Percentiles rank a stretch among this genome's conserved stretches.
phyloP scores from a whole-genome alignment of 345 rosid genomes.

The Dipteronia sinensis region DNA sequence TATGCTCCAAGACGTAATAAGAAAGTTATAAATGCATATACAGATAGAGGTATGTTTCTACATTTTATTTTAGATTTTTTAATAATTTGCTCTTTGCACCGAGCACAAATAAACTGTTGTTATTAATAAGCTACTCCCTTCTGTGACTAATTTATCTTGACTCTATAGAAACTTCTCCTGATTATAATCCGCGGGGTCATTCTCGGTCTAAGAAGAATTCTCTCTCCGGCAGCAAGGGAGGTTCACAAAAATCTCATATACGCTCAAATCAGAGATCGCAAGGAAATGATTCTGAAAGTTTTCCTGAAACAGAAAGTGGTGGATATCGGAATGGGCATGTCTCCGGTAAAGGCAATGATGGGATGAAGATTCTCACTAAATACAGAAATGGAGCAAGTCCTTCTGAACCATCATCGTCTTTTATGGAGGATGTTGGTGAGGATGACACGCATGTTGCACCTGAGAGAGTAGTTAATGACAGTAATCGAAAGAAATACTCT shows the following conservation, averaged over 20 bases:
- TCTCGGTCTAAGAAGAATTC: constrained; percentile 32
- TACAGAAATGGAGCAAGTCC: constrained; percentile 34
- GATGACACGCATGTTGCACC: constrained; percentile 33
- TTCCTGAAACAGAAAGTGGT: constrained; percentile 19
- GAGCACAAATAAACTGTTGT: background rate
- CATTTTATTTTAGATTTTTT: background rate
- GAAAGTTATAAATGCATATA: constrained; percentile 35
- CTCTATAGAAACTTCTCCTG: constrained; percentile 53
- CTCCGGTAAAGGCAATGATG: constrained; percentile 34
- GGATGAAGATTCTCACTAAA: constrained; percentile 22
- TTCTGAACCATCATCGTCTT: constrained; percentile 27
- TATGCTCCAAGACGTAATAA: constrained; percentile 62
- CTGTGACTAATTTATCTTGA: constrained; percentile 22
- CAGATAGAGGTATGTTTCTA: constrained; percentile 43
- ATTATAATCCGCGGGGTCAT: constrained; percentile 26
- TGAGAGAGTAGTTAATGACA: constrained; percentile 24
- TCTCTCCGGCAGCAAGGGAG: constrained; percentile 28
- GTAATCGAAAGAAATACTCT: constrained; percentile 19
- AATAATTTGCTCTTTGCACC: constrained; percentile 15
- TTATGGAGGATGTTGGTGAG: constrained; percentile 33
- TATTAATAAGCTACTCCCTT: constrained; percentile 8
- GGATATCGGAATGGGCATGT: constrained; percentile 16
- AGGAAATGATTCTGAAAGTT: constrained; percentile 20
- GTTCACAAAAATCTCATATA: constrained; percentile 41
- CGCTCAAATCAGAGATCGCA: constrained; percentile 30